These are phyloP conservation scores for Pyrus bretschneideri DNA, from an alignment of 306 rosid species.

Conservation along the genomic window DNA sequence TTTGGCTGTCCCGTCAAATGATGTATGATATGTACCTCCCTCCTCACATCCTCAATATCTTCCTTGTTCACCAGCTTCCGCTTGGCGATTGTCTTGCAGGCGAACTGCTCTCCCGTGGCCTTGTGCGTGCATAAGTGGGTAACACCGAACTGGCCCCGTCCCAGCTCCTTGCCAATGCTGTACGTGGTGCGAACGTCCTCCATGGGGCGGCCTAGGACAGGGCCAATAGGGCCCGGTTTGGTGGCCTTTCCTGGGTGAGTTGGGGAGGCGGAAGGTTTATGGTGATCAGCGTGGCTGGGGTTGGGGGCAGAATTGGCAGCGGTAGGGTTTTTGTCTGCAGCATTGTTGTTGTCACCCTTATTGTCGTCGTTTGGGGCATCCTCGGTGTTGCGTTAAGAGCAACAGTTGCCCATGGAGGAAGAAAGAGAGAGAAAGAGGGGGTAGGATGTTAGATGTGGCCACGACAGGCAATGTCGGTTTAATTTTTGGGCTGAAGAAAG, in stretches of 20 bases:
- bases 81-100: constrained; percentile 92
- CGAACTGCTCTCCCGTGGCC: constrained; percentile 61
- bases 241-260: constrained; percentile 21
- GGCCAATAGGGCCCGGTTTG: constrained; percentile 40
- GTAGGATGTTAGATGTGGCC: constrained; percentile 14
- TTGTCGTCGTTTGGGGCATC: constrained; percentile 21
- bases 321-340: neutral
- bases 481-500: constrained; percentile 32
- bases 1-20: constrained; percentile 78
- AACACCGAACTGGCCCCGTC: constrained; percentile 90
- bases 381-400: constrained; percentile 57
- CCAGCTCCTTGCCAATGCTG: constrained; percentile 75
- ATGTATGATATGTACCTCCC: constrained; percentile 98
- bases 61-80: constrained; percentile 74
- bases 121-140: constrained; percentile 78
- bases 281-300: constrained; percentile 1
- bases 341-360: constrained; percentile 27
- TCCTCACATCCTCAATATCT: constrained; percentile 79
- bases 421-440: constrained; percentile 14
- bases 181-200: constrained; percentile 59
- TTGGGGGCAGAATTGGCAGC: constrained; percentile 2
- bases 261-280: constrained; percentile 19
- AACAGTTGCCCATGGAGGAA: constrained; percentile 88
- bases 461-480: constrained; percentile 28
- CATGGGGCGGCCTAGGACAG: constrained; percentile 81